These are phyloP conservation scores for Xylariaceae sp. DNA, from an alignment of 2,329 filamentous ascomycete genomes.

Conservation along the genomic window DNA sequence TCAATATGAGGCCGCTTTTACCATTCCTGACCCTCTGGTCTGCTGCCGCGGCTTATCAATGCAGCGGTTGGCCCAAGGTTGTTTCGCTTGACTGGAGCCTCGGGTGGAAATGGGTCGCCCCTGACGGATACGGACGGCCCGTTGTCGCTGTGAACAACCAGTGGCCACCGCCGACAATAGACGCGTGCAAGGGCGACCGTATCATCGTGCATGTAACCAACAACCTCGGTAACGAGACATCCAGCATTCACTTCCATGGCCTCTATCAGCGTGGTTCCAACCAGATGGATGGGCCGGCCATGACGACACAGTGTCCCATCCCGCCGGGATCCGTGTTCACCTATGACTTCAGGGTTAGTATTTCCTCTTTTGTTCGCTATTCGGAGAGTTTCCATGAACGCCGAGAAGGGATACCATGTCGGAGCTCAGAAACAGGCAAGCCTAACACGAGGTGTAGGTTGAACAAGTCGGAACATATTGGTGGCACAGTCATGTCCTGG, in stretches of 20 bases:
- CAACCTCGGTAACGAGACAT: slow-evolving; percentile 14
- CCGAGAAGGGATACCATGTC: background rate
- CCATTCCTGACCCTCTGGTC: slow-evolving; percentile 3
- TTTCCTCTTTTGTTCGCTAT: background rate
- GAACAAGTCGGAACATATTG: slow-evolving; percentile 14
- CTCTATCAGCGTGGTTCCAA: slow-evolving; percentile 12
- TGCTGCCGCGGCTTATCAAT: slow-evolving; percentile 8
- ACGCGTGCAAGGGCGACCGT: slow-evolving; percentile 13
- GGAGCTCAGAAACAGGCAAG: background rate
- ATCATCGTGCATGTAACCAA: slow-evolving; percentile 11
- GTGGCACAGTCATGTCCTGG: slow-evolving; percentile 15
- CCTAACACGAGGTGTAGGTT: slow-evolving; percentile 7
- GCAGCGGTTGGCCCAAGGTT: background rate
- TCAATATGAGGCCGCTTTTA: slow-evolving; percentile 10
- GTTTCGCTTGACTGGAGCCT: slow-evolving; percentile 14
- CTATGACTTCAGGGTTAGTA: slow-evolving; percentile 14
- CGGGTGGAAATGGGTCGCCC: slow-evolving; percentile 15
- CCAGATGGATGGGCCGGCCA: slow-evolving; percentile 15
- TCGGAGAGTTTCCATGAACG: background rate
- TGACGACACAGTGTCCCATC: slow-evolving; percentile 12
- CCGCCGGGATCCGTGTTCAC: slow-evolving; percentile 13
- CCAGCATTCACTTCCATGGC: slow-evolving; percentile 13
- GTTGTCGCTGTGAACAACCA: slow-evolving; percentile 14
- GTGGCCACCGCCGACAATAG: slow-evolving; percentile 12
- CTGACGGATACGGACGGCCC: slow-evolving; percentile 14